These are phyloP conservation scores for Didymella pinodella DNA, from an alignment of 2,329 filamentous ascomycete genomes.

Conservation along the genomic window DNA sequence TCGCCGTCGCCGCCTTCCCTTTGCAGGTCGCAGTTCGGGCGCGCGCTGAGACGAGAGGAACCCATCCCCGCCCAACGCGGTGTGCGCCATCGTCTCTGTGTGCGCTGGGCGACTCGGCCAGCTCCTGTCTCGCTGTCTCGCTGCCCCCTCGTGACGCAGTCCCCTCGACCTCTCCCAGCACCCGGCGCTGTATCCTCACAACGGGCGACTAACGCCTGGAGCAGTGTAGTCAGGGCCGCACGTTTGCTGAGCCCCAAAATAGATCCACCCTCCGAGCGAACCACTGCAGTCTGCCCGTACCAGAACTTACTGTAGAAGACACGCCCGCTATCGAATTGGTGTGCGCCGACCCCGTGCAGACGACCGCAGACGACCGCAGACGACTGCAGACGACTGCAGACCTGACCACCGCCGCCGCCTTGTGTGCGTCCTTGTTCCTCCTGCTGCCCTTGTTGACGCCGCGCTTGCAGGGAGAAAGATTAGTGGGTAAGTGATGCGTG, in stretches of 20 bases:
- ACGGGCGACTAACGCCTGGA: constrained; percentile 31
- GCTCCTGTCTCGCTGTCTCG: not conserved
- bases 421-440: constrained; percentile 30
- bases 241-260: constrained; percentile 35
- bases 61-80: constrained; percentile 9
- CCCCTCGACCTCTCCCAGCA: constrained; percentile 17
- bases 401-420: constrained; percentile 13
- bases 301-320: not conserved
- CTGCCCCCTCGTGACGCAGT: constrained; percentile 18
- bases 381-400: constrained; percentile 1
- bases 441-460: constrained; percentile 20
- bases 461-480: constrained; percentile 8
- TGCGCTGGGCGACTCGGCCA: constrained; percentile 11
- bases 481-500: constrained; percentile 41
- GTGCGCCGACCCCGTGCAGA: constrained; percentile 12
- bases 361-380: constrained; percentile 12
- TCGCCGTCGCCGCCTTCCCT: constrained; percentile 29
- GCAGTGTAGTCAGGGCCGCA: constrained; percentile 35
- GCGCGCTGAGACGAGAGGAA: constrained; percentile 21
- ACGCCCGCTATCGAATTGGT: constrained; percentile 19
- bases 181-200: constrained; percentile 21
- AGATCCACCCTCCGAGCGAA: constrained; percentile 29
- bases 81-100: constrained; percentile 5
- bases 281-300: constrained; percentile 8
- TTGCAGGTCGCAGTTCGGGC: constrained; percentile 32